These are phyloP conservation scores for Lactarius tabidus DNA, from an alignment of 768 basidiomycete species.

Conservation along the genomic window DNA sequence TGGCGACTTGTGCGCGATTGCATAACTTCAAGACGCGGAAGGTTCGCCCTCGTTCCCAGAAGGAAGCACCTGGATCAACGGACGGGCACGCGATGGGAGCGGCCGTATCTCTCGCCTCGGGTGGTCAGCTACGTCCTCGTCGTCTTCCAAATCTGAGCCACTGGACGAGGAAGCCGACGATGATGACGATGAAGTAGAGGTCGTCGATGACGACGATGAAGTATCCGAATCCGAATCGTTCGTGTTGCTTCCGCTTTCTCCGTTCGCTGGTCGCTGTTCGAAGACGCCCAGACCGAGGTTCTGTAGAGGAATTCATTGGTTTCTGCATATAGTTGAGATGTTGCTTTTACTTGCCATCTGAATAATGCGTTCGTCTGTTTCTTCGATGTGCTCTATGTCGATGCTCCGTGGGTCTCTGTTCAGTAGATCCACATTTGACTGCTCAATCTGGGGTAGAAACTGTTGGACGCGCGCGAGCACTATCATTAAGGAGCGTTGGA, in stretches of 20 bases:
- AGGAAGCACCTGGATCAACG: conserved; percentile 14
- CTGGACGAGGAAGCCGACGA: neutral
- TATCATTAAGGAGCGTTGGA: conserved; percentile 28
- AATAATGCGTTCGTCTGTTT: conserved; percentile 50
- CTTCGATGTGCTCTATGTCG: conserved; percentile 62
- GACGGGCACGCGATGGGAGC: conserved; percentile 5
- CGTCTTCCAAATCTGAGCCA: conserved; percentile 4
- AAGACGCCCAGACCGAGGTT: conserved; percentile 30
- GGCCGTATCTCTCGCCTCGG: neutral
- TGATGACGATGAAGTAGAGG: neutral
- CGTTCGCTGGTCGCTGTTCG: conserved; percentile 25
- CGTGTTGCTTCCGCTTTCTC: neutral
- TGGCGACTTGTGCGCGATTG: neutral
- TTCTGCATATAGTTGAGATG: neutral
- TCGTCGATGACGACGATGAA: too few species aligned
- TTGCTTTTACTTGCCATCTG: conserved; percentile 52
- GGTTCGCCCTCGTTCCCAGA: neutral
- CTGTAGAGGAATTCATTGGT: conserved; percentile 7
- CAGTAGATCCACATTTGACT: conserved; percentile 54
- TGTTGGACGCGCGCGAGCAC: conserved; percentile 65
- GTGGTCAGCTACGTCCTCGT: neutral
- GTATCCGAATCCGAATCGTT: neutral
- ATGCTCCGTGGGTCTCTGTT: conserved; percentile 51
- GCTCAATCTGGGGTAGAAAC: conserved; percentile 63
- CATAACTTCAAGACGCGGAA: neutral